Conservation (phyloP, 1,139 yeast species). For the Kodamaea alishanica region DNA sequence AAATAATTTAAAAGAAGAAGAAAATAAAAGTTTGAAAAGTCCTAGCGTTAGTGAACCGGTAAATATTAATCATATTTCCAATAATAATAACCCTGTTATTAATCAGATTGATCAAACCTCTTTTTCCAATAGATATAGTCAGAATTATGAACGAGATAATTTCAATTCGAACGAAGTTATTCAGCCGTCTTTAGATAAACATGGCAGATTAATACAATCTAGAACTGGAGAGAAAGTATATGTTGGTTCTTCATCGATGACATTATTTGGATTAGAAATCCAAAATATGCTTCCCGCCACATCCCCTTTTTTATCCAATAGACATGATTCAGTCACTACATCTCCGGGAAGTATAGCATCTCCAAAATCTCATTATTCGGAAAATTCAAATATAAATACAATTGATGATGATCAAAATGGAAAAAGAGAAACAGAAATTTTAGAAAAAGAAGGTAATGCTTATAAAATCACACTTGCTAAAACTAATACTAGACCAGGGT, state of each 20-base stretch:
- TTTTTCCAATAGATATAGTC: neutral
- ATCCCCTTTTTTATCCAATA: constrained; percentile 15
- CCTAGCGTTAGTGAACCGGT: no score
- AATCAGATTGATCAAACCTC: neutral
- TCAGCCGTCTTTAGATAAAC: constrained; percentile 65
- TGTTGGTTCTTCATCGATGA: constrained; percentile 80
- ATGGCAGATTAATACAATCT: constrained; percentile 67
- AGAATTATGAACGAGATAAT: neutral
- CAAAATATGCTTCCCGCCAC: constrained; percentile 53
- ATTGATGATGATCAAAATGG: constrained; percentile 1
- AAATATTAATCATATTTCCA: no score
- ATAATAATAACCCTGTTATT: neutral
- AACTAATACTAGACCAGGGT: constrained; percentile 64
- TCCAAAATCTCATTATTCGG: constrained; percentile 8
- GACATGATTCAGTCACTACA: constrained; percentile 8
- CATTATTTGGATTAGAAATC: constrained; percentile 71
- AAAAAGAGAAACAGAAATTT: constrained; percentile 41
- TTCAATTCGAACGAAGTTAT: constrained; percentile 38
- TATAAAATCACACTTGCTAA: constrained; percentile 65
- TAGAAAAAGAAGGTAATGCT: constrained; percentile 74
- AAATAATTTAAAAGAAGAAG: constrained; percentile 37
- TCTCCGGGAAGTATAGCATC: constrained; percentile 10
- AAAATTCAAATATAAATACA: neutral
- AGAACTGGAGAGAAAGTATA: constrained; percentile 71
- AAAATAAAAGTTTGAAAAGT: constrained; percentile 8